These are phyloP conservation scores for Leptographium lundbergii DNA, from an alignment of 2,329 filamentous ascomycete species.

Conservation along the genomic window DNA sequence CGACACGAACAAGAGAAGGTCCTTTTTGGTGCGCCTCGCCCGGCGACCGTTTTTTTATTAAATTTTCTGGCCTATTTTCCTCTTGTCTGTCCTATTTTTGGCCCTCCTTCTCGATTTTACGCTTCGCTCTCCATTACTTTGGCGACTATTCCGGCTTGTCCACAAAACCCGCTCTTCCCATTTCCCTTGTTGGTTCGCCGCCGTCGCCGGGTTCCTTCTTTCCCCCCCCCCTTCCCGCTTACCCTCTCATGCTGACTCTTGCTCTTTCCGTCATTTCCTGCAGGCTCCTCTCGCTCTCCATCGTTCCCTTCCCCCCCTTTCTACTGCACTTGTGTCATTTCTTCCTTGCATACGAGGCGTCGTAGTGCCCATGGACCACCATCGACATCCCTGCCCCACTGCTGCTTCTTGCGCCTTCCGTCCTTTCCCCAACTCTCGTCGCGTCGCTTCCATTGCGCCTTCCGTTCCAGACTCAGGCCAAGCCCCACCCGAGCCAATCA, in stretches of 20 bases:
- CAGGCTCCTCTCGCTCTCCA: too few species aligned
- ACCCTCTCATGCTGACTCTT: neutral
- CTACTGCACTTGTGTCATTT: neutral
- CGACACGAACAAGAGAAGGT: slow-evolving; percentile 1
- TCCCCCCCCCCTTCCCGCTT: neutral
- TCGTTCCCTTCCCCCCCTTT: too few species aligned
- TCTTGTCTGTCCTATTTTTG: slow-evolving; percentile 5
- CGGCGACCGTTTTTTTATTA: slow-evolving; percentile 8
- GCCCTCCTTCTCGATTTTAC: slow-evolving; percentile 2
- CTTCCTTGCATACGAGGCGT: neutral
- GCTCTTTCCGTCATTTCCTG: too few species aligned
- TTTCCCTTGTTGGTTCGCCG: too few species aligned
- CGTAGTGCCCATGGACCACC: too few species aligned
- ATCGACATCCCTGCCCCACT: neutral
- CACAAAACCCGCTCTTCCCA: neutral
- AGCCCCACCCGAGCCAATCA: neutral
- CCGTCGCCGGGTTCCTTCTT: neutral
- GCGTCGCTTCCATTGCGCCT: neutral
- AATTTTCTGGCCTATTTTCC: neutral
- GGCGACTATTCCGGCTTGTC: slow-evolving; percentile 7
- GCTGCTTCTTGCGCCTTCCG: neutral
- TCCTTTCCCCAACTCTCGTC: neutral
- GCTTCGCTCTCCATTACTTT: neutral
- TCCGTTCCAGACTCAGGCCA: neutral
- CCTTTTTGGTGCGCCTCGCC: slow-evolving; percentile 10